Base-by-base conservation (phyloP, 176 grass and related monocot species). In the Oryza meyeriana region DNA sequence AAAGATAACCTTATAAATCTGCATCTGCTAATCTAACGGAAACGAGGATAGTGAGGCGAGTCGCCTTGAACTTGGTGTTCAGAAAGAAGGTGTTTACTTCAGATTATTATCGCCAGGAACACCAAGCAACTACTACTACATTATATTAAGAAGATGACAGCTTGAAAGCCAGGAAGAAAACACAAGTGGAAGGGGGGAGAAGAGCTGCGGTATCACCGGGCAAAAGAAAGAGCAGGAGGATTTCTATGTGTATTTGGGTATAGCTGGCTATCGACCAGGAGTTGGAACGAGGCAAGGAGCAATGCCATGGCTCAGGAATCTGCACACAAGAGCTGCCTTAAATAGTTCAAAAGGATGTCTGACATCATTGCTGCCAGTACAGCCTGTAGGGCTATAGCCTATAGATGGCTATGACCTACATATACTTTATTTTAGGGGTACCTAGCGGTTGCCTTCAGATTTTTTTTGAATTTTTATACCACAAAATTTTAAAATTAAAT, bases 331-430 rank as follows among this genome's bases (percentile, higher is more conserved):
- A 52, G 63, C 18, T 68, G 38, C 10, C 86, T 92, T 92, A 92
- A 92, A 92, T 91, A 91, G 89, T 64, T 27, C 47, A 71, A 30
- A 71, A 47, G 52, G 76, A 55, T 71, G 81, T 72, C 11, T 82
- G 73, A 91, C 89, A 91, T 91, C 80, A 84, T 84, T 76, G 61
- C 82, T 61, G 22, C 40, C 64, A 58, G 67, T 55, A 75, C 42
- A 83, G 18, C 88, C 24, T 47, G n/a, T 78, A 65, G 77, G 41
- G 27, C 34, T 61, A 36, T 55, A 71, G 25, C 5, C 10, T 70
- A 59, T 70, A 27, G 42, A 24, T 58, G 22, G 29, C 41, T 42
- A 70, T 47, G 18, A 6, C 69, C 33, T 41, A 75, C 14, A 71
- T 64, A 12, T 26, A 83, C 27, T 22, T 57, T 52, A 52, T 22